Conservation (phyloP, 805 yeast genomes). For the Starmerella cellae region DNA sequence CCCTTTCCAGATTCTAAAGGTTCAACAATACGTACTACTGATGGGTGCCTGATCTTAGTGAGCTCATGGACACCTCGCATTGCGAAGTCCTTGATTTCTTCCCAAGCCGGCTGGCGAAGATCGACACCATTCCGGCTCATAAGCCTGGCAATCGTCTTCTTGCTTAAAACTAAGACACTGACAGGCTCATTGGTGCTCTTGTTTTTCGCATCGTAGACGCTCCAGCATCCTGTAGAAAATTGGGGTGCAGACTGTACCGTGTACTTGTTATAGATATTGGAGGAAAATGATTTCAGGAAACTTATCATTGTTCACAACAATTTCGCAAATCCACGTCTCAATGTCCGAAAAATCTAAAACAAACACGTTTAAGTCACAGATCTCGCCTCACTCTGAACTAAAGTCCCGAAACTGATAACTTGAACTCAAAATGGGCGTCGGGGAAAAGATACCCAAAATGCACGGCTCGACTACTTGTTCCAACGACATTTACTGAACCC, state of each 20-base stretch:
- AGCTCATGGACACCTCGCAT: constrained; percentile 56
- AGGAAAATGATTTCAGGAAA: constrained; percentile 21
- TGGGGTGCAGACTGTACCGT: constrained; percentile 56
- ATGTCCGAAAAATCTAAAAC: too few relatives aligned
- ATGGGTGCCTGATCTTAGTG: constrained; percentile 80
- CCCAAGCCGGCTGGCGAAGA: constrained; percentile 36
- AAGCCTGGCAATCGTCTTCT: constrained; percentile 51
- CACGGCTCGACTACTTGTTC: too few relatives aligned
- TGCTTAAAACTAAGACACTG: constrained; percentile 79
- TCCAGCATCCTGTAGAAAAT: constrained; percentile 71
- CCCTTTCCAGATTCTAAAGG: constrained; percentile 78
- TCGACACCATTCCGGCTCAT: constrained; percentile 39
- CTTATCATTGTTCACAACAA: constrained; percentile 21
- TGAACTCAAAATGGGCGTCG: too few relatives aligned
- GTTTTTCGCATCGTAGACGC: constrained; percentile 67
- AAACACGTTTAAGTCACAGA: too few relatives aligned
- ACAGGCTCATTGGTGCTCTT: constrained; percentile 37
- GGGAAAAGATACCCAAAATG: too few relatives aligned
- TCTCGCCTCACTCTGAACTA: too few relatives aligned
- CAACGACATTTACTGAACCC: too few relatives aligned
- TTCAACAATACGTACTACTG: constrained; percentile 68
- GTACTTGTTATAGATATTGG: constrained; percentile 34
- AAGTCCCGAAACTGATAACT: too few relatives aligned
- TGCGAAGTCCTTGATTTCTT: constrained; percentile 53
- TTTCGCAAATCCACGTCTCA: too few relatives aligned